These are phyloP conservation scores for Saksenaea oblongispora DNA, from an alignment of 371 early-diverging fungal species.

Conservation along the genomic window DNA sequence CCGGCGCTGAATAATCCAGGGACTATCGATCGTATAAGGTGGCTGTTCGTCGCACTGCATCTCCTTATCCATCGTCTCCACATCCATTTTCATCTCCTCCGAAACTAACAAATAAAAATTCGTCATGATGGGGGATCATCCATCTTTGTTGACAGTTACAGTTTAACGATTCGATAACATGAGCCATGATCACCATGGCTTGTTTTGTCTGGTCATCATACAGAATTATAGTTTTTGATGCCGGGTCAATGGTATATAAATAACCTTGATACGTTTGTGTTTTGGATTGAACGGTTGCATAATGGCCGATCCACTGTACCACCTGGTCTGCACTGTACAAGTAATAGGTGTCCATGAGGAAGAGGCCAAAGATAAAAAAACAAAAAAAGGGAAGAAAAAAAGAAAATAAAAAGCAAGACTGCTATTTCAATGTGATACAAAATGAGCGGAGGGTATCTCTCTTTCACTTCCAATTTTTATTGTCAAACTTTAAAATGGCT, in stretches of 20 bases:
- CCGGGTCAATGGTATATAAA: conserved; percentile 40
- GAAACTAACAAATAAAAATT: conserved; percentile 6
- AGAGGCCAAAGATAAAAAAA: not conserved
- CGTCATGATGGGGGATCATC: not conserved
- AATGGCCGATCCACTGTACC: not conserved
- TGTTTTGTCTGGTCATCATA: conserved; percentile 11
- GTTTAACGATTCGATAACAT: conserved; percentile 11
- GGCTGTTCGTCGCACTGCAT: not conserved
- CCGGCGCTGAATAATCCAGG: conserved; percentile 9
- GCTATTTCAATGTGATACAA: too few relatives aligned
- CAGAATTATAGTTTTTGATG: conserved; percentile 22
- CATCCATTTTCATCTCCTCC: not conserved
- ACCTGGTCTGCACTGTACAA: not conserved
- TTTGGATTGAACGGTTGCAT: not conserved
- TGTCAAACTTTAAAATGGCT: too few relatives aligned
- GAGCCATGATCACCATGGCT: conserved; percentile 25
- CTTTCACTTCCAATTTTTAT: too few relatives aligned
- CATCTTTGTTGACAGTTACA: conserved; percentile 14
- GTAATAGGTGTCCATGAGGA: not conserved
- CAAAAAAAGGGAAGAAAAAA: not conserved
- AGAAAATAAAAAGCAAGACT: not conserved
- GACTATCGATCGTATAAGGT: not conserved
- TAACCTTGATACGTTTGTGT: conserved; percentile 18
- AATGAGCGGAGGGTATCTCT: too few relatives aligned
- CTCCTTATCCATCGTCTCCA: conserved; percentile 6